Base-by-base conservation (phyloP, 2,329 filamentous ascomycete species). In the Diaporthe nobilis region DNA sequence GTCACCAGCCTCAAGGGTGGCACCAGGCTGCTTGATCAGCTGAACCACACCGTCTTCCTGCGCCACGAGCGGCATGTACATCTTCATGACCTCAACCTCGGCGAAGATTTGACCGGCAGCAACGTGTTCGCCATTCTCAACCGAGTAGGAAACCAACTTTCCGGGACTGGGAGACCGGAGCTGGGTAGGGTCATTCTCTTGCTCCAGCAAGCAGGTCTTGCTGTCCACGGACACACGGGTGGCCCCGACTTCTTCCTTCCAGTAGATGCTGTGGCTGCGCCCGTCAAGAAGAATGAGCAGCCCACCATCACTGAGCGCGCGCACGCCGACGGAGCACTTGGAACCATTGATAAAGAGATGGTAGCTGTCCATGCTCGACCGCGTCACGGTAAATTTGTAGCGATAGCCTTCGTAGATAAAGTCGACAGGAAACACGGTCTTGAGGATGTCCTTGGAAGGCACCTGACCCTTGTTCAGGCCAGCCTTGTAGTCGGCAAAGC, bases 71-170 rank as follows among this genome's bases (percentile, higher is more conserved):
- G 97, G 97, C 97, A 99, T 99, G 90, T 98, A 98, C 97, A 99
- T 99, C 91, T 99, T 99, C 97, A 99, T 99, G 86, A 99, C 97
- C 87, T 99, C 97, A 55, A 99, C 96, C 85, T 99, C 97, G 74
- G 97, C 97, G 82, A 95, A 99, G 47, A 96, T 89, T 85, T 98
- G 94, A 75, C 96, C 96, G 80, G 97, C 95, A 85, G 92, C 93
- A 85, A 99, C 92, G 84, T 99, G 97, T 80, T 95, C 91, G 77
- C 97, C 97, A 82, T 98, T 98, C 85, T 98, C 97, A 2, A 99
- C 94, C 1, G 95, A 94, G 86, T 97, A 99, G 87, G 98, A 98
- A 87, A 99, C 96, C 49, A 99, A 93, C 89, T 99, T 99, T 85
- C 97, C 97, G 63, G 97, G 97, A 77, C 94, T 97, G 57, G 97